Evolutionary conservation across 257 asterid genomes (phyloP), one percentile per base, ranked within the genome.

Genomic region (Solanum dulcamara): DNA sequence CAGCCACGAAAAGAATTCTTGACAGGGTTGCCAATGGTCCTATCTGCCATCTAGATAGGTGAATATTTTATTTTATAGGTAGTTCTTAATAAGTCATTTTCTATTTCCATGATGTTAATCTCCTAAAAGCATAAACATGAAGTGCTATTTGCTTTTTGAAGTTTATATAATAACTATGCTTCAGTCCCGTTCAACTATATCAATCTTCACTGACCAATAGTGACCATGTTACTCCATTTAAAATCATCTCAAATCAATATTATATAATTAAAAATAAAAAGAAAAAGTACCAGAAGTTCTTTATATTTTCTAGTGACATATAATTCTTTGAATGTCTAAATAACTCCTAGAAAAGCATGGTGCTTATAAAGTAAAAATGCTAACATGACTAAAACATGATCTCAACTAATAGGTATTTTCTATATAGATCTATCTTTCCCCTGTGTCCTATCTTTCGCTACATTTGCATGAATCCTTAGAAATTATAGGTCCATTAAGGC

Each of bases 1-100:
- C 98, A 71, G 89, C 97, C 57, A 70, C 94, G n/a, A 96, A 96
- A 90, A 92, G 94, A 92, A 92, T 95, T 28, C 98, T 96, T 88
- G 94, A 91, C 77, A 93, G 87, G 90, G 88, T 95, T 35, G 80
- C 92, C 28, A 70, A 59, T 86, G 94, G 94, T 88, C 93, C 96
- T 84, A 88, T 81, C 67, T 89, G 91, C 89, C 92, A 86, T 80
- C 91, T 95, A 51, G 98, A 95, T 88, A 94, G 98, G 98, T 95
- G 87, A 59, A 77, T 84, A 67, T 81, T 72, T 81, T 80, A 33
- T 84, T 77, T 75, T 48, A 77, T 26, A n/a, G 28, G 40, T 85
- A 85, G 84, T 84, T 60, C 53, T 40, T 85, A 28, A 40, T 83
- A 79, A 30, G 26, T 60, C 53, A 33, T 86, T 86, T 87, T 46